Conservation (phyloP, 2,329 filamentous ascomycete species). For the Apiospora phragmitis region DNA sequence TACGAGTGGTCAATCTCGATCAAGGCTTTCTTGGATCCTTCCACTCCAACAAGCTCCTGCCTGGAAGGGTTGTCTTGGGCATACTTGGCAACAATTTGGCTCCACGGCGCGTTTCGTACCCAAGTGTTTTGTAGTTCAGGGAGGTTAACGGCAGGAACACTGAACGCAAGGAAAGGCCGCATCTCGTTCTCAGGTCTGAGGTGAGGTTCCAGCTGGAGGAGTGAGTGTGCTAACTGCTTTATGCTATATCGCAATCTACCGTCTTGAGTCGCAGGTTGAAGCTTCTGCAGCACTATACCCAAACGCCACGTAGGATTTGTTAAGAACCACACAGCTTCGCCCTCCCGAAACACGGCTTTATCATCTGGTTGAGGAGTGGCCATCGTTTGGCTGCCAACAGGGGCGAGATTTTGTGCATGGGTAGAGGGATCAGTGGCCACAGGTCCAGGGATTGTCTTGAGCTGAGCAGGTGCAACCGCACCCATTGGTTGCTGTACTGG, state of each 20-base stretch:
- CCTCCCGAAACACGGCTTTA: conserved; percentile 43
- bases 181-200: conserved; percentile 42
- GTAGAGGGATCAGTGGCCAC: not conserved
- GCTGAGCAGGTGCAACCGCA: not conserved
- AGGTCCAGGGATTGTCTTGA: not conserved
- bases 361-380: conserved; percentile 21
- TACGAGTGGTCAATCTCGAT: conserved; percentile 49
- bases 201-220: conserved; percentile 39
- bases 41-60: conserved; percentile 44
- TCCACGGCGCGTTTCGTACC: conserved; percentile 47
- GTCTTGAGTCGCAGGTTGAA: not conserved
- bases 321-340: conserved; percentile 53
- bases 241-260: conserved; percentile 10
- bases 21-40: conserved; percentile 53
- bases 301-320: conserved; percentile 49
- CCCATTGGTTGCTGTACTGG: not conserved
- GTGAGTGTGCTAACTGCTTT: conserved; percentile 33
- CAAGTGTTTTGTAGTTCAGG: conserved; percentile 39
- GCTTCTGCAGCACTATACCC: conserved; percentile 39
- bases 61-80: conserved; percentile 36
- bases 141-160: conserved; percentile 42
- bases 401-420: not conserved
- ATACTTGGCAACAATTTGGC: conserved; percentile 32
- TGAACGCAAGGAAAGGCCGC: conserved; percentile 53
- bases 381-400: not conserved